Conservation (phyloP, 1,284 basidiomycete species). For the Irpex sp. region DNA sequence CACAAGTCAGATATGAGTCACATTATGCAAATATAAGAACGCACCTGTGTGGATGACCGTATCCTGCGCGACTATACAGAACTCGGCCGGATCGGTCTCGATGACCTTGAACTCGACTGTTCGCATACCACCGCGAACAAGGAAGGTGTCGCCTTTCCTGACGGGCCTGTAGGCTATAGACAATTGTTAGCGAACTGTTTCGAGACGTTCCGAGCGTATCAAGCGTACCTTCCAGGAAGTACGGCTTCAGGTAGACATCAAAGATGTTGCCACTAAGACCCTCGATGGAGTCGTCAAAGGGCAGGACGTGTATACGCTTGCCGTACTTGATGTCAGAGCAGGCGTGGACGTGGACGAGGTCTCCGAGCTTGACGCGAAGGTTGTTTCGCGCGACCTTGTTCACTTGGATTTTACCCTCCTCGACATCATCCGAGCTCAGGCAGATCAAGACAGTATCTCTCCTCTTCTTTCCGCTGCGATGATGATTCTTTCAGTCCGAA, state of each 20-base stretch:
- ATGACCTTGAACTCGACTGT: constrained; percentile 99
- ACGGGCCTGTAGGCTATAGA: constrained; percentile 84
- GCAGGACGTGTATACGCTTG: constrained; percentile 95
- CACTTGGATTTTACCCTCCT: constrained; percentile 96
- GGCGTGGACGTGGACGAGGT: constrained; percentile 93
- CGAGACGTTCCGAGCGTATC: background rate
- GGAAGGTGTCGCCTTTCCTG: constrained; percentile 97
- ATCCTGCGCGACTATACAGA: constrained; percentile 96
- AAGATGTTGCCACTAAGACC: constrained; percentile 98
- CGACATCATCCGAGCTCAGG: constrained; percentile 92
- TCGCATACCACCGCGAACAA: constrained; percentile 95
- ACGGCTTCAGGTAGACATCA: constrained; percentile 98
- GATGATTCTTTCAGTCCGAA: background rate
- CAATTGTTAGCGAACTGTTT: background rate
- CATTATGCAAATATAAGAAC: constrained; percentile 17
- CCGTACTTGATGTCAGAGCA: constrained; percentile 99
- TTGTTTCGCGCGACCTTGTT: constrained; percentile 99
- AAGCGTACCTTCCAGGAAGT: constrained; percentile 90
- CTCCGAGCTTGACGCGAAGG: constrained; percentile 95
- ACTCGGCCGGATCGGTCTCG: constrained; percentile 93
- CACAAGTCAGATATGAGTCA: constrained; percentile 14
- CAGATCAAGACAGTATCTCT: constrained; percentile 96
- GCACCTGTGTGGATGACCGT: constrained; percentile 90
- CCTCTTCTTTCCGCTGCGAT: constrained; percentile 85
- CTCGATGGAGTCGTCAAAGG: constrained; percentile 98